A percentile compares a stretch with the other conserved stretches of the same genome.
phyloP scores from a whole-genome alignment of 1,284 basidiomycete species.

The Vanrija pseudolonga region DNA sequence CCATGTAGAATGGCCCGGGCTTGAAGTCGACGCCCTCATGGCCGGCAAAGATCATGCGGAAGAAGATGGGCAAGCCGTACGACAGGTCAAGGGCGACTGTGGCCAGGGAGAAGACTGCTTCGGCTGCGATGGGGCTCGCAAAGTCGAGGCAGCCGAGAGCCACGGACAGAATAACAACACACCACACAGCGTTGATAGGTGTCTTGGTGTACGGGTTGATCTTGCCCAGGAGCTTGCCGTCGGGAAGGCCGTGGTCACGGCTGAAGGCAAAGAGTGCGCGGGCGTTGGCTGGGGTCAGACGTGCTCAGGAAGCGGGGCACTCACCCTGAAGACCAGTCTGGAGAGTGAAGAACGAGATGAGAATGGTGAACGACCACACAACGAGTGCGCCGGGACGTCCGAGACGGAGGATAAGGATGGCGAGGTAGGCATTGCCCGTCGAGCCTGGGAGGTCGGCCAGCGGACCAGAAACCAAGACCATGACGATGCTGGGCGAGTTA shows the following conservation, averaged over 20 bases:
- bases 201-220: slow-evolving; percentile 65
- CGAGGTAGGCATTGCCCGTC: slow-evolving; percentile 66
- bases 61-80: slow-evolving; percentile 40
- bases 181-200: slow-evolving; percentile 77
- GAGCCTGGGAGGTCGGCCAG: slow-evolving; percentile 53
- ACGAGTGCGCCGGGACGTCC: slow-evolving; percentile 67
- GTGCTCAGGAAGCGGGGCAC: background rate
- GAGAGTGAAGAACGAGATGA: slow-evolving; percentile 78
- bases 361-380: slow-evolving; percentile 59
- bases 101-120: slow-evolving; percentile 63
- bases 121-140: slow-evolving; percentile 71
- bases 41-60: slow-evolving; percentile 30
- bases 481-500: slow-evolving; percentile 33
- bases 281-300: slow-evolving; percentile 60
- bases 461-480: slow-evolving; percentile 76
- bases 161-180: slow-evolving; percentile 58
- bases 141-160: slow-evolving; percentile 62
- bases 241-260: slow-evolving; percentile 63
- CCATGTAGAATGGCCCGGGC: slow-evolving; percentile 43
- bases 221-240: slow-evolving; percentile 71
- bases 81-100: slow-evolving; percentile 38
- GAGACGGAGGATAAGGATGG: slow-evolving; percentile 71
- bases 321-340: slow-evolving; percentile 64
- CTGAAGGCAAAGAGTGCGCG: slow-evolving; percentile 80
- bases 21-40: slow-evolving; percentile 40